These are phyloP conservation scores for Pythium scleroteichum DNA, from an alignment of 352 stramenopile species.

Conservation along the genomic window DNA sequence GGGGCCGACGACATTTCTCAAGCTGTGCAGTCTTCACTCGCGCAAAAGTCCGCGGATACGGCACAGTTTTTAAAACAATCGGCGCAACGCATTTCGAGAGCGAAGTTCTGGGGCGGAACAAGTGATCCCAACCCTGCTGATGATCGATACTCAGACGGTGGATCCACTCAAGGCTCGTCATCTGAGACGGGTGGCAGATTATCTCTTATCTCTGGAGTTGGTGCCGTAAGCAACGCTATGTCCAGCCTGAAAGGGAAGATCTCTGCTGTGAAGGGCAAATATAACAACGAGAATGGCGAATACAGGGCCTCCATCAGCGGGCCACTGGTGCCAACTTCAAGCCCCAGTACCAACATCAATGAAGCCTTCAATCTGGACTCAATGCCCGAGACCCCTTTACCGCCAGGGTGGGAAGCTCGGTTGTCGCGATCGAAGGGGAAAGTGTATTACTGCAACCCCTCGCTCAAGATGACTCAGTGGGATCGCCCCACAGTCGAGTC, in stretches of 20 bases:
- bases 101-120: conserved; percentile 58
- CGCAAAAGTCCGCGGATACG: conserved; percentile 75
- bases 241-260: conserved; percentile 72
- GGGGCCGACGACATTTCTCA: conserved; percentile 37
- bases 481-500: conserved; percentile 73
- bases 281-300: conserved; percentile 55
- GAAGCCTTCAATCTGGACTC: conserved; percentile 75
- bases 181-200: conserved; percentile 46
- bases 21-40: conserved; percentile 56
- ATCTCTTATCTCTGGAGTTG: conserved; percentile 71
- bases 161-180: conserved; percentile 25
- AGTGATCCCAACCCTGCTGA: conserved; percentile 37
- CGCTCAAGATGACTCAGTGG: conserved; percentile 77
- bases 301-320: conserved; percentile 22
- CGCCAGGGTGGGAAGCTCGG: conserved; percentile 76
- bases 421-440: conserved; percentile 85
- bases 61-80: conserved; percentile 77
- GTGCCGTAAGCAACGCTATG: conserved; percentile 58
- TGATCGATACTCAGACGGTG: conserved; percentile 54
- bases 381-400: conserved; percentile 54
- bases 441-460: conserved; percentile 85
- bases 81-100: conserved; percentile 60
- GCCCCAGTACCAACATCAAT: conserved; percentile 23
- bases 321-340: conserved; percentile 14
- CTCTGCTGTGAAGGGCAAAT: conserved; percentile 80